Evolutionary conservation across 805 yeast species (phyloP).

Genomic region (Ogataea philodendri): DNA sequence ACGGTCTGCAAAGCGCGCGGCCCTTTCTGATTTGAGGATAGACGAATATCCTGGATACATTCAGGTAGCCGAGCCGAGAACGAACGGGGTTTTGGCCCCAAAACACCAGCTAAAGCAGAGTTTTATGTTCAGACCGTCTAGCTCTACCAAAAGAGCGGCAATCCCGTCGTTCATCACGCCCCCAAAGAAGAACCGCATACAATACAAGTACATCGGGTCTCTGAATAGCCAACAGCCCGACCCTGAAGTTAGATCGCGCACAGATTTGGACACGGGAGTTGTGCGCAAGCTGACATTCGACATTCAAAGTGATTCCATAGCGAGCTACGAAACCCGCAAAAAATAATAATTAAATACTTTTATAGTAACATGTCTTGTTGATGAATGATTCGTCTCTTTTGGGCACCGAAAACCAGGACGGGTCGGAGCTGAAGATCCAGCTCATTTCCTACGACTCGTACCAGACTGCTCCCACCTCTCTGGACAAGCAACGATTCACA

Average conservation of each 20-base stretch:
- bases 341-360: conserved; percentile 5
- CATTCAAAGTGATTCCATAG: conserved; percentile 16
- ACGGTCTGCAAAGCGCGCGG: conserved; percentile 5
- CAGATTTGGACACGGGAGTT: conserved; percentile 5
- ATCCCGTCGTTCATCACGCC: conserved; percentile 27
- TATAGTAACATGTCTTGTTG: not conserved
- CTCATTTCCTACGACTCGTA: conserved; percentile 67
- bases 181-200: conserved; percentile 19
- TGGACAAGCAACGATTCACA: conserved; percentile 47
- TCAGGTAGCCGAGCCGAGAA: conserved; percentile 7
- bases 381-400: conserved; percentile 15
- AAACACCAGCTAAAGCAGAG: conserved; percentile 21
- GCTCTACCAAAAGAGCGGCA: not conserved
- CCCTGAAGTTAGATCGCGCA: conserved; percentile 2
- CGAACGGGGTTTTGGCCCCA: conserved; percentile 19
- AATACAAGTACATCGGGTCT: conserved; percentile 20
- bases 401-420: conserved; percentile 7
- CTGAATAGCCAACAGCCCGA: conserved; percentile 2
- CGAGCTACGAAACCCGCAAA: conserved; percentile 5
- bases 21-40: conserved; percentile 20
- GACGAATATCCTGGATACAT: conserved; percentile 21
- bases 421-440: conserved; percentile 45
- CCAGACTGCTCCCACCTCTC: conserved; percentile 48
- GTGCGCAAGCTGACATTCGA: conserved; percentile 15
- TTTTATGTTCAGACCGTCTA: conserved; percentile 17